Conservation (phyloP, 352 stramenopile species). For the Thraustochytrium striatum region DNA sequence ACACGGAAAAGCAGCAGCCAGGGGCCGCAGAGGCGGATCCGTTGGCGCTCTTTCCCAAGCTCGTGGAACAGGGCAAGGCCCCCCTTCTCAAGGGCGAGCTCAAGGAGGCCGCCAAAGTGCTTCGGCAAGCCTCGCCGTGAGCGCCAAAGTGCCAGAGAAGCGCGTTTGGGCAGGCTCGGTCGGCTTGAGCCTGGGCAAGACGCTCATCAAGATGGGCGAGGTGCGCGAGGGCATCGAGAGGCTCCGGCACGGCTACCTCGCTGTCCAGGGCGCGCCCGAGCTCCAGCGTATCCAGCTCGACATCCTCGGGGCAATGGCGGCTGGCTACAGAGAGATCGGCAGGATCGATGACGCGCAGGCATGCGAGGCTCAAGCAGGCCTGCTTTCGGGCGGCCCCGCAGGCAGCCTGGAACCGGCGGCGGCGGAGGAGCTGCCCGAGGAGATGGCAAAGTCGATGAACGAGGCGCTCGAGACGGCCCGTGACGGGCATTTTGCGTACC, state of each 20-base stretch:
- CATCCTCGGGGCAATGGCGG: too few species aligned
- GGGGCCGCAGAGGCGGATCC: not conserved
- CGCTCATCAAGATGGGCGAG: not conserved
- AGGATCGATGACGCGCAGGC: conserved; percentile 11
- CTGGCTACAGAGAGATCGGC: conserved; percentile 33
- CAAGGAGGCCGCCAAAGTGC: conserved; percentile 12
- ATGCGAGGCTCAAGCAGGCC: not conserved
- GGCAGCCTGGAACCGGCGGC: not conserved
- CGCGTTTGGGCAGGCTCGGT: not conserved
- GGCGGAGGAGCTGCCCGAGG: not conserved
- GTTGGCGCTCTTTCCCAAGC: not conserved
- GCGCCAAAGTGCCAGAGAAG: not conserved
- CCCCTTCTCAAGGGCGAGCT: not conserved
- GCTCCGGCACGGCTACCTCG: too few species aligned
- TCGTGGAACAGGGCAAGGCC: not conserved
- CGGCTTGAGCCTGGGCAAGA: not conserved
- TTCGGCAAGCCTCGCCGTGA: not conserved
- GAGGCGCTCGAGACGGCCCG: conserved; percentile 15
- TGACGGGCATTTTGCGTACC: conserved; percentile 20
- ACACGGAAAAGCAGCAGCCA: not conserved
- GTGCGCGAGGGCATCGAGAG: not conserved
- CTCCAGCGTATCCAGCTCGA: too few species aligned
- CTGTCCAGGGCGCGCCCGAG: too few species aligned
- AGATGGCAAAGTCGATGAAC: not conserved
- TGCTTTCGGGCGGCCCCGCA: not conserved